A percentile compares a stretch with the other conserved stretches of the same genome.
Evolutionary conservation across 73 alveolate species (phyloP).

Genomic region (Effrenium voratum): DNA sequence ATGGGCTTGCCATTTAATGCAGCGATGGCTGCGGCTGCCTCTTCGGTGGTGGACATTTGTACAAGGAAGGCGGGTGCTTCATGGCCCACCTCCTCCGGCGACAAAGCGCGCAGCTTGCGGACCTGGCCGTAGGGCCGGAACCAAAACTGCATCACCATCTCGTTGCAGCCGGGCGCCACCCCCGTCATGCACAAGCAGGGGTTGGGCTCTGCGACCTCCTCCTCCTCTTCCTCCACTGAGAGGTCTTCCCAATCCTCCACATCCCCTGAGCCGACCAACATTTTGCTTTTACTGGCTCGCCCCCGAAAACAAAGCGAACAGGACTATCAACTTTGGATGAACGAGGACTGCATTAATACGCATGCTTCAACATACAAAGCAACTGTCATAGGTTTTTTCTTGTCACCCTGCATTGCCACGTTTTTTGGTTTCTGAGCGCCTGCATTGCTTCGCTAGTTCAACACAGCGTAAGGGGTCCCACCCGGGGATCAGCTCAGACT

Average conservation of each 20-base stretch:
- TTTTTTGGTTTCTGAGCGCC: no score
- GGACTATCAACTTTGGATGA: no score
- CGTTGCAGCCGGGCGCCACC: constrained; percentile 59
- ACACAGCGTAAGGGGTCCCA: no score
- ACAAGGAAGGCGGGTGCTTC: constrained; percentile 8
- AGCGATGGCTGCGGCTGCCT: neutral
- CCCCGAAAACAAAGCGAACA: no score
- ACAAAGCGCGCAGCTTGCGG: constrained; percentile 21
- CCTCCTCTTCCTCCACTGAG: constrained; percentile 39
- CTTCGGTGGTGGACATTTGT: neutral
- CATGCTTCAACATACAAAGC: no score
- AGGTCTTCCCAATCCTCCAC: constrained; percentile 62
- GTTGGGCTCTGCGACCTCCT: neutral
- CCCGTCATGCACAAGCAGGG: constrained; percentile 33
- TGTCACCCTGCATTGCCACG: no score
- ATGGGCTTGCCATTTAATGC: constrained; percentile 47
- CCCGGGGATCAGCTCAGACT: no score
- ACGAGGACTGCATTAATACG: no score
- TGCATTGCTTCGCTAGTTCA: no score
- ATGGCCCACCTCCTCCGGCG: neutral
- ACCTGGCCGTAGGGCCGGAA: constrained; percentile 69
- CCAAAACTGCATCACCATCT: constrained; percentile 88
- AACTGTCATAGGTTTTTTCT: no score
- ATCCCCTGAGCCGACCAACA: neutral
- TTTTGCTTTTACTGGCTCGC: no score